Conservation (phyloP, 1,139 yeast species). For the Debaryomyces subglobosus region DNA sequence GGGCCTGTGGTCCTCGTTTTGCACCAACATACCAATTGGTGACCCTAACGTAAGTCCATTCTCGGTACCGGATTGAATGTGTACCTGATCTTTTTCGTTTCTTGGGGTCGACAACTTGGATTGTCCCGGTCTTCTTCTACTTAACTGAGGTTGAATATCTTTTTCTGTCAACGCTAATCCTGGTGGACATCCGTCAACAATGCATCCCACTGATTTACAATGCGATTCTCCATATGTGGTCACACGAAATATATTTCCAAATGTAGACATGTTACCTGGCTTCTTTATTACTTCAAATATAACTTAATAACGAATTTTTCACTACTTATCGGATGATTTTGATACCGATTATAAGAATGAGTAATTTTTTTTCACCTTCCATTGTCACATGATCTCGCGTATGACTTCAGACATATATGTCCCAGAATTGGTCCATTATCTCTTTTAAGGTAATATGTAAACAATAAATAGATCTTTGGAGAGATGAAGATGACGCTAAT, state of each 20-base stretch:
- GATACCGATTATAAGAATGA: neutral
- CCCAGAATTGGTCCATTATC: neutral
- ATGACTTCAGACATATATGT: neutral
- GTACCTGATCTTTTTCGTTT: conserved; percentile 90
- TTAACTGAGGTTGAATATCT: conserved; percentile 93
- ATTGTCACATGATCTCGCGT: neutral
- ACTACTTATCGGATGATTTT: conserved; percentile 1
- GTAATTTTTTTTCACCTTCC: neutral
- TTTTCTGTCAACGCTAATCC: conserved; percentile 81
- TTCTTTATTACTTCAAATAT: neutral
- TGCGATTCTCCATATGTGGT: conserved; percentile 98
- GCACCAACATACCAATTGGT: conserved; percentile 91
- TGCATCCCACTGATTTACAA: conserved; percentile 98
- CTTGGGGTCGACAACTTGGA: conserved; percentile 90
- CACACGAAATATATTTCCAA: conserved; percentile 57
- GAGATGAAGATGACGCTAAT: conserved; percentile 1
- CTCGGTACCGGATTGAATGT: conserved; percentile 94
- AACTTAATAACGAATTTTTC: neutral
- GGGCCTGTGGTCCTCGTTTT: conserved; percentile 95
- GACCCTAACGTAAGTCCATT: conserved; percentile 90
- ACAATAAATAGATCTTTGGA: neutral
- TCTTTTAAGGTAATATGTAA: conserved; percentile 6
- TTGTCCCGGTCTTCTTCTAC: conserved; percentile 98
- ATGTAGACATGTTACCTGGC: conserved; percentile 38
- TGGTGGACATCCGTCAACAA: conserved; percentile 98